Base-by-base conservation (phyloP, 139 green algal species). In the Zygnema cylindricum region DNA sequence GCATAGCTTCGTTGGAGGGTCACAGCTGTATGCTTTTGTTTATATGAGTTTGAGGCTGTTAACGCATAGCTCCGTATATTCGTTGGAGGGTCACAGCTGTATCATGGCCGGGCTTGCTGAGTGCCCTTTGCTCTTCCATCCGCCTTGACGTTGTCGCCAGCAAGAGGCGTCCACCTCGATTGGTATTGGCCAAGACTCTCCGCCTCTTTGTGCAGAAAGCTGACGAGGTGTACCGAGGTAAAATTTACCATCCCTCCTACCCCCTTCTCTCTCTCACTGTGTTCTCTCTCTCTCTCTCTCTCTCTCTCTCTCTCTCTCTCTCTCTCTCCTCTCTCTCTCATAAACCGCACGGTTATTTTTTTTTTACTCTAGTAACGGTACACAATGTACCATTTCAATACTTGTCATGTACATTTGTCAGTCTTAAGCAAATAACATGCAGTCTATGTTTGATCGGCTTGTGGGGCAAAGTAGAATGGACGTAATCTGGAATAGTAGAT, bases 181-280 rank as follows among this genome's bases (percentile, higher is more conserved):
- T 39, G 7, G 11, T 85, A 11, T 77, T 85, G 42, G 77, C 77
- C 49, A 75, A 77, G 42, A 85, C 77, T 16, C 49, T 85, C 11
- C 42, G 49, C 39, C 42, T 82, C 39, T 85, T 85, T 77, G 49
- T 85, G 43, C 77, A 85, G 16, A 85, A 85, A 16, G 77, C 77
- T 23, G 77, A 85, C 11, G 77, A 85, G 43, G 39, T 49, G 39
- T 83, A 77, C 16, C 3, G 21, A 63, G 49, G 49, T 63, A 16
- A 25, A n/a, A n/a, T n/a, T n/a, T n/a, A n/a, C n/a, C n/a, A 39
- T 30, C 57, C 30, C 57, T 30, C 57, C 57, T 73, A 39, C 57
- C 57, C 30, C 30, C 57, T 73, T 30, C 57, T 73, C 57, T 73
- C 30, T 73, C 30, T 30, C 57, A 30, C 30, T 73, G 30, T 73